Percentiles rank a stretch among this genome's conserved stretches.
phyloP scores from a whole-genome alignment of 2,329 filamentous ascomycete genomes.

The Stagonosporopsis cucurbitacearum region DNA sequence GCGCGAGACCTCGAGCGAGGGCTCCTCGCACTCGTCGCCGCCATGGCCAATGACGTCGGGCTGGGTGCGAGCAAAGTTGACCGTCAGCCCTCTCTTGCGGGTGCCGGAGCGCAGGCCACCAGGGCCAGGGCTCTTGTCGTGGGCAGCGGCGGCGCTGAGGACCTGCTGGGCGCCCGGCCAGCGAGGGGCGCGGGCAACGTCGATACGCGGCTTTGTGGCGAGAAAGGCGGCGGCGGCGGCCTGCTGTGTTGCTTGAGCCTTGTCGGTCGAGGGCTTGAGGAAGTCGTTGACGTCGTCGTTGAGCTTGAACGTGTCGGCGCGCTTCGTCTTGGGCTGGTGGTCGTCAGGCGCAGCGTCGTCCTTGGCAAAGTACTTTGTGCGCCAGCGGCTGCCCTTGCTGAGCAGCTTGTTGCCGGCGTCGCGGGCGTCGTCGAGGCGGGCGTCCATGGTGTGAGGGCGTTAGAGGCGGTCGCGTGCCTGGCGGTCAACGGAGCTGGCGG shows the following conservation, averaged over 20 bases:
- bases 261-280: conserved; percentile 60
- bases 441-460: conserved; percentile 37
- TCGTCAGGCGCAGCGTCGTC: conserved; percentile 45
- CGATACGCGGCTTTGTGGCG: conserved; percentile 52
- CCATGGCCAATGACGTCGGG: conserved; percentile 90
- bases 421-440: conserved; percentile 23
- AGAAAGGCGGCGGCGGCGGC: conserved; percentile 39
- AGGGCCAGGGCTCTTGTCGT: conserved; percentile 42
- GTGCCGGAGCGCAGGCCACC: conserved; percentile 48
- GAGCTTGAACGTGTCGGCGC: conserved; percentile 37
- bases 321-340: conserved; percentile 33
- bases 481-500: conserved; percentile 1
- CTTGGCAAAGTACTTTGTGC: conserved; percentile 57
- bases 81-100: conserved; percentile 70
- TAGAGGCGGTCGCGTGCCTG: conserved; percentile 14
- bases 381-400: conserved; percentile 54
- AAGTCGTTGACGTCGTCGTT: conserved; percentile 64
- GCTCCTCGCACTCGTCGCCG: conserved; percentile 81
- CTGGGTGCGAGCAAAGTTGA: conserved; percentile 73
- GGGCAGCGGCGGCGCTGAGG: conserved; percentile 43
- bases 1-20: conserved; percentile 73
- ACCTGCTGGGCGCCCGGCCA: conserved; percentile 59
- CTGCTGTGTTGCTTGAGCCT: conserved; percentile 40
- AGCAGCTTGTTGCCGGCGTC: conserved; percentile 46
- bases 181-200: conserved; percentile 57